A percentile compares a stretch with the other conserved stretches of the same genome.
Evolutionary conservation across 2,329 filamentous ascomycete genomes (phyloP).

Genomic region (Alternaria atra): DNA sequence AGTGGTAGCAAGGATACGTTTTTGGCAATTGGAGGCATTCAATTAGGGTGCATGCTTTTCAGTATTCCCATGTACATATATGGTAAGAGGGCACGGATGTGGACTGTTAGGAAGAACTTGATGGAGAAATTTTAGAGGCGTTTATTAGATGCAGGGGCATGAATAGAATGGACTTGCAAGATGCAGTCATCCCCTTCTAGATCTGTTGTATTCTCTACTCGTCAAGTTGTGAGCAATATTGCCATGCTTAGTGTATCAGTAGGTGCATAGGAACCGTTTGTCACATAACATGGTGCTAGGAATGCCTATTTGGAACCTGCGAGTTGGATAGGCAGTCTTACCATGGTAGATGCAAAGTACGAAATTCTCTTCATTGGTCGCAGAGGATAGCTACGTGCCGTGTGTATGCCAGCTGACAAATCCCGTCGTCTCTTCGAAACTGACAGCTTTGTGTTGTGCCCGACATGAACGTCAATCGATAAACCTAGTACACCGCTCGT

Average conservation of each 20-base stretch:
- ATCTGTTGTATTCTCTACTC: background rate
- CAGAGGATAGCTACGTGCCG: background rate
- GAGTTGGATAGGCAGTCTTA: background rate
- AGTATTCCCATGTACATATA: conserved; percentile 95
- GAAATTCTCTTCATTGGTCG: background rate
- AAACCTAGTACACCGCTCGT: conserved; percentile 15
- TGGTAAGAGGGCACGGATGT: conserved; percentile 90
- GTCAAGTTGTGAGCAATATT: background rate
- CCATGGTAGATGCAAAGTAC: background rate
- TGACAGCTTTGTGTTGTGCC: background rate
- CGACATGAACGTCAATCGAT: background rate
- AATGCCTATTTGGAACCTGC: background rate
- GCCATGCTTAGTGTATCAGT: too few relatives aligned
- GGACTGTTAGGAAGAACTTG: conserved; percentile 85
- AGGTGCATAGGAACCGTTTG: background rate
- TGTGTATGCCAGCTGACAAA: background rate
- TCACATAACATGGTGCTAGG: background rate
- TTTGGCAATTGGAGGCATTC: conserved; percentile 84
- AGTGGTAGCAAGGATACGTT: conserved; percentile 83
- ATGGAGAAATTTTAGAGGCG: conserved; percentile 75
- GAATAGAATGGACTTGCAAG: background rate
- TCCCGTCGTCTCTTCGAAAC: background rate
- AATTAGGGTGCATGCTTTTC: conserved; percentile 75
- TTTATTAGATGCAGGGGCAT: background rate
- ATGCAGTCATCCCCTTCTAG: background rate